These are phyloP conservation scores for Agrocybe pediades DNA, from an alignment of 768 basidiomycete genomes.

Conservation along the genomic window DNA sequence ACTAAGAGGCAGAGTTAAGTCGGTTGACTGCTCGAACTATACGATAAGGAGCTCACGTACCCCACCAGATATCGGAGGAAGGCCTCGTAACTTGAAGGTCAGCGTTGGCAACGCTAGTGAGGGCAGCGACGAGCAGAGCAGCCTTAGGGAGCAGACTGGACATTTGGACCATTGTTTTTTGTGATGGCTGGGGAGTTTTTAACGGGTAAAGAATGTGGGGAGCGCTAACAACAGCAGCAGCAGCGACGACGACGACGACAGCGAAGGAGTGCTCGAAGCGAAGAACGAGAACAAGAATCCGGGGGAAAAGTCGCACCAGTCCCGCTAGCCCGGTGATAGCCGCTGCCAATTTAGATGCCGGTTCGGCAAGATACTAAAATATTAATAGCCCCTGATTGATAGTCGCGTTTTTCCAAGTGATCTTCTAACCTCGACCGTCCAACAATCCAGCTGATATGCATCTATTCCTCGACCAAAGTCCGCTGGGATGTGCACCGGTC, in stretches of 20 bases:
- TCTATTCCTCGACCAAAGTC: no score
- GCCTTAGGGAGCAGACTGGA: constrained; percentile 20
- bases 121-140: constrained; percentile 36
- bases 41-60: constrained; percentile 35
- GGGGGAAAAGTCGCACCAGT: not conserved
- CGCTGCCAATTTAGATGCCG: no score
- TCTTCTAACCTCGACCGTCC: no score
- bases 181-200: not conserved
- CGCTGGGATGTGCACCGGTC: no score
- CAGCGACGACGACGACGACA: not conserved
- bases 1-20: constrained; percentile 38
- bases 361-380: no score
- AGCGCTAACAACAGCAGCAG: not conserved
- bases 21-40: not conserved
- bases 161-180: constrained; percentile 15
- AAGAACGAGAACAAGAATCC: not conserved
- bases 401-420: no score
- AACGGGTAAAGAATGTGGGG: not conserved
- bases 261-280: not conserved
- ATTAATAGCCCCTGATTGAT: no score
- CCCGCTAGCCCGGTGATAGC: not conserved
- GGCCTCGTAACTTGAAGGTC: constrained; percentile 49
- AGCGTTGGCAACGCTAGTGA: constrained; percentile 33
- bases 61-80: constrained; percentile 57
- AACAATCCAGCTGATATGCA: no score